A percentile compares a stretch with the other conserved stretches of the same genome.
phyloP scores from a whole-genome alignment of 768 basidiomycete genomes.

The Boletus rufocinnamomeus region DNA sequence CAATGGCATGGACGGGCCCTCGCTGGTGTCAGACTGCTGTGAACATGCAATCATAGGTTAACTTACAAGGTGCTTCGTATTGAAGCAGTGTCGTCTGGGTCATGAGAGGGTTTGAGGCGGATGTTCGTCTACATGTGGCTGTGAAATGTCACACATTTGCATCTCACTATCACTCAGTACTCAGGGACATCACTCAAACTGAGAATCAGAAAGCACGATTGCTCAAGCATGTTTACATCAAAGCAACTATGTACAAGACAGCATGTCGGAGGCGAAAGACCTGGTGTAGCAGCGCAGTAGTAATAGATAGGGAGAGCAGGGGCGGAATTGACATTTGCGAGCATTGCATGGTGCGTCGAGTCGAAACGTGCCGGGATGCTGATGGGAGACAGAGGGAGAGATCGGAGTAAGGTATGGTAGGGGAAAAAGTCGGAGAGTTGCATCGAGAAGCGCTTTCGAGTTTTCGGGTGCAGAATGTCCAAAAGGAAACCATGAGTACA shows the following conservation, averaged over 20 bases:
- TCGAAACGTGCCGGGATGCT: slow-evolving; percentile 21
- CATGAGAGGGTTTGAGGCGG: slow-evolving; percentile 41
- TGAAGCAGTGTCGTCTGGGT: slow-evolving; percentile 72
- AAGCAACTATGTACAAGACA: slow-evolving; percentile 33
- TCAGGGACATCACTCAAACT: background rate
- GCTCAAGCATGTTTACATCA: slow-evolving; percentile 28
- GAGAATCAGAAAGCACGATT: slow-evolving; percentile 13
- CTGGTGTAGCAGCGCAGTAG: slow-evolving; percentile 25
- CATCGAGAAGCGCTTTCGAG: slow-evolving; percentile 25
- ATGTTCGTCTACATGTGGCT: slow-evolving; percentile 28
- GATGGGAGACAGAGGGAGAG: slow-evolving; percentile 12
- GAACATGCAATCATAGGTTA: slow-evolving; percentile 1
- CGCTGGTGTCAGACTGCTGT: slow-evolving; percentile 22
- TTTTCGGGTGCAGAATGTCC: slow-evolving; percentile 28
- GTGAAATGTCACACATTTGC: slow-evolving; percentile 1
- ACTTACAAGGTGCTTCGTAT: slow-evolving; percentile 85
- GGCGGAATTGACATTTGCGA: slow-evolving; percentile 22
- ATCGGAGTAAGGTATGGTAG: slow-evolving; percentile 13
- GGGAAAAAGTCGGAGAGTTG: slow-evolving; percentile 22
- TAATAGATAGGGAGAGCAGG: slow-evolving; percentile 20
- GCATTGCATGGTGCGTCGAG: slow-evolving; percentile 24
- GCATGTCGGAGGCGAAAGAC: slow-evolving; percentile 23
- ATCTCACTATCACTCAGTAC: too few relatives aligned
- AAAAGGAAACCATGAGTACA: slow-evolving; percentile 29
- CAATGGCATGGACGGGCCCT: slow-evolving; percentile 87